Percentiles rank a stretch among this genome's conserved stretches.
Evolutionary conservation across 2,329 filamentous ascomycete species (phyloP).

Genomic region (Chrysoporthe puriensis): DNA sequence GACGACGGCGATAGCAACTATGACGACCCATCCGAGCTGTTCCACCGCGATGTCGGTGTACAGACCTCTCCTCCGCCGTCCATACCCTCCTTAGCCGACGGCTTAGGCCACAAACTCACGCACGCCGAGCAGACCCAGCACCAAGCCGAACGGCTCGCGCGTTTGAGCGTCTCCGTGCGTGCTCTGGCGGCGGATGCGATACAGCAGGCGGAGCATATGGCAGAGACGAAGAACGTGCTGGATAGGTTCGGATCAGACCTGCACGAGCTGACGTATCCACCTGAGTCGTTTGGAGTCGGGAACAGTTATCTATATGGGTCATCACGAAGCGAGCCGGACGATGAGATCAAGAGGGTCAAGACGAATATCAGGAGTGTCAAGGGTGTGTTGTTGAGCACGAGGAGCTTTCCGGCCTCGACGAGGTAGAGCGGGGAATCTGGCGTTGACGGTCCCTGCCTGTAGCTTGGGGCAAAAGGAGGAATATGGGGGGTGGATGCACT

Average conservation of each 20-base stretch:
- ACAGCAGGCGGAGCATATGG: constrained; percentile 52
- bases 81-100: constrained; percentile 35
- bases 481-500: background rate
- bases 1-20: constrained; percentile 46
- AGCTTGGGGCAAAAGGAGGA: background rate
- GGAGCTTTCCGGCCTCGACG: constrained; percentile 66
- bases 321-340: constrained; percentile 59
- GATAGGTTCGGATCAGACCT: constrained; percentile 68
- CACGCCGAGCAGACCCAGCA: constrained; percentile 36
- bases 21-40: constrained; percentile 75
- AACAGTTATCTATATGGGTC: constrained; percentile 48
- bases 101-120: constrained; percentile 30
- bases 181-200: constrained; percentile 49
- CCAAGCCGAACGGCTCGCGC: constrained; percentile 48
- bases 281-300: constrained; percentile 42
- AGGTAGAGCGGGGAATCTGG: constrained; percentile 29
- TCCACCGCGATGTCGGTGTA: constrained; percentile 79
- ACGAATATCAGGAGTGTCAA: constrained; percentile 79
- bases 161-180: constrained; percentile 48
- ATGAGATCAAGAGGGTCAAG: constrained; percentile 74
- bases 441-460: background rate
- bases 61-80: constrained; percentile 67
- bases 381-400: constrained; percentile 74
- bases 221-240: constrained; percentile 55
- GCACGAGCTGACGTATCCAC: constrained; percentile 59